Evolutionary conservation across 2,329 filamentous ascomycete species (phyloP).

Genomic region (Penicillium sp.): DNA sequence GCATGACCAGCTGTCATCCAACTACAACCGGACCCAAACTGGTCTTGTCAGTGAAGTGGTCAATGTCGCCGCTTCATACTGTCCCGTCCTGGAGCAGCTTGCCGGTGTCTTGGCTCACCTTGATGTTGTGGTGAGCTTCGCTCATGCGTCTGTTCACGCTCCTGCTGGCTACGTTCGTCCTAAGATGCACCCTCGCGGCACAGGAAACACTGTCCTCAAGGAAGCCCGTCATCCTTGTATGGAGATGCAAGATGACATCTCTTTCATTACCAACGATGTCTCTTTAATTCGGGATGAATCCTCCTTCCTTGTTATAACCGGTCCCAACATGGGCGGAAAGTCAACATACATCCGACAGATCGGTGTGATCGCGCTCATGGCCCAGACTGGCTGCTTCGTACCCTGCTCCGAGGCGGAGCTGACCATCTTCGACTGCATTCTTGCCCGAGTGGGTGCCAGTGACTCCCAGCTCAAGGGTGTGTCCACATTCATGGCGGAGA

Average conservation of each 20-base stretch:
- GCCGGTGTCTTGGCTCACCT: slow-evolving; percentile 87
- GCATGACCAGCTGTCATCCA: slow-evolving; percentile 89
- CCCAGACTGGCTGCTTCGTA: slow-evolving; percentile 94
- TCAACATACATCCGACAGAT: slow-evolving; percentile 98
- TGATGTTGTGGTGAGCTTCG: slow-evolving; percentile 91
- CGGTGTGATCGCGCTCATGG: slow-evolving; percentile 95
- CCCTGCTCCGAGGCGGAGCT: slow-evolving; percentile 87
- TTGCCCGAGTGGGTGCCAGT: slow-evolving; percentile 91
- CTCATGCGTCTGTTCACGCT: slow-evolving; percentile 89
- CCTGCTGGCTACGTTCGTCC: slow-evolving; percentile 89
- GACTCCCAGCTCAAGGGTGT: slow-evolving; percentile 98
- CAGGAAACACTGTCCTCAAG: slow-evolving; percentile 83
- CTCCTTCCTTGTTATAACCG: slow-evolving; percentile 94
- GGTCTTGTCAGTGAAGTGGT: slow-evolving; percentile 92
- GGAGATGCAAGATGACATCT: slow-evolving; percentile 97
- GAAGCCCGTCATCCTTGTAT: slow-evolving; percentile 96
- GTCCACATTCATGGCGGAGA: slow-evolving; percentile 99
- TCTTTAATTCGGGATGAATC: slow-evolving; percentile 74
- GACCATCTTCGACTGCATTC: slow-evolving; percentile 94
- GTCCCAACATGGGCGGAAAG: slow-evolving; percentile 99
- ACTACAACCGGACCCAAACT: slow-evolving; percentile 91
- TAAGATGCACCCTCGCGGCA: slow-evolving; percentile 83
- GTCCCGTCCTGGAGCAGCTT: slow-evolving; percentile 84
- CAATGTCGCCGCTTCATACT: slow-evolving; percentile 88
- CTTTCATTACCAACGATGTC: slow-evolving; percentile 98